Evolutionary conservation across 352 stramenopile genomes (phyloP), one percentile per base, ranked within the genome.

Genomic region (Blastocystis sp.): DNA sequence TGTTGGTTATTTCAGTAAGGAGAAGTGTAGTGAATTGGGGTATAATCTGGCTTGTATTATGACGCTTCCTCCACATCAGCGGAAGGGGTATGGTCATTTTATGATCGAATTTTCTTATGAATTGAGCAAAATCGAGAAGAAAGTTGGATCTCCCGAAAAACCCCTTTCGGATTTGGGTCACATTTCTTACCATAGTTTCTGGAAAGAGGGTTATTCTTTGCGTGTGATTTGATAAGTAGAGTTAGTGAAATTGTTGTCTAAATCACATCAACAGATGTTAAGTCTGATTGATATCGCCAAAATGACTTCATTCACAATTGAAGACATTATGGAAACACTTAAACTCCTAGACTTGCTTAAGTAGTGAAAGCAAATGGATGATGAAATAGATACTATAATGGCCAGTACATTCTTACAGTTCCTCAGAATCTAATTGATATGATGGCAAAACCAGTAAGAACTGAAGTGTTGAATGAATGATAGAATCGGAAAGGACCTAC

Each of bases 11-110:
- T 97, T 94, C 90, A 95, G 92, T 75, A 97, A 97, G 91, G 94
- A 97, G 90, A 97, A 97, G 90, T 95, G 77, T 48, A 89, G 42
- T 30, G 60, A 89, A 40, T 92, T 96, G 58, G 93, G 94, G 1
- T 97, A 96, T 91, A 97, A 97, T 90, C 89, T 97, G 42, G 94
- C 94, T 33, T 97, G 94, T 89, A 97, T 97, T 88, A 91, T 97
- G 33, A 96, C 94, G 2, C 96, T 96, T 90, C 94, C 94, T 40
- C 92, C 91, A 7, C 93, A 95, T 90, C 94, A 96, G 91, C 90
- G 94, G 11, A 95, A 95, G 87, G 94, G 95, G 5, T 97, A 97
- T 89, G 95, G 94, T 30, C 90, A 94, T 70, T 95, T 97, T 78
- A 90, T 97, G 7, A 97, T 97, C 68, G 91, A 92, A 24, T 96